These are phyloP conservation scores for Pochonia chlamydosporia DNA, from an alignment of 2,329 filamentous ascomycete genomes.

Conservation along the genomic window DNA sequence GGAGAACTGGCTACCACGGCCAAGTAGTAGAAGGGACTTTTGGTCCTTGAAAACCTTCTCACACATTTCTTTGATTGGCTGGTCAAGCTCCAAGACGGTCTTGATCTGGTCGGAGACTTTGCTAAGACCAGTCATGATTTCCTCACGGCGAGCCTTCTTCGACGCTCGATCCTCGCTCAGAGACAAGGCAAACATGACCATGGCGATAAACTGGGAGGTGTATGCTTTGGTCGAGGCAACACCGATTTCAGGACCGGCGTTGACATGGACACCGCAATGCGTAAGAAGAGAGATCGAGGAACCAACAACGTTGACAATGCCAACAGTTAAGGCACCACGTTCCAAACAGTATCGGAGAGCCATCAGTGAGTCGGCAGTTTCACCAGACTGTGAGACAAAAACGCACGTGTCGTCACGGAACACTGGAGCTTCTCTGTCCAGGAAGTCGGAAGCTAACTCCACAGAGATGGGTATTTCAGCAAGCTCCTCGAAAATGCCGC, in stretches of 20 bases:
- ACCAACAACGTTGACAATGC: constrained; percentile 97
- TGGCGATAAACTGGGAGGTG: constrained; percentile 98
- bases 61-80: constrained; percentile 91
- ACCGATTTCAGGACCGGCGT: constrained; percentile 97
- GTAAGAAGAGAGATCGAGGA: constrained; percentile 98
- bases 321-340: constrained; percentile 92
- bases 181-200: constrained; percentile 99
- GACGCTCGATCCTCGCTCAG: constrained; percentile 94
- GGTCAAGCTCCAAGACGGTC: constrained; percentile 83
- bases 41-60: constrained; percentile 92
- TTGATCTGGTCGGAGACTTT: constrained; percentile 89
- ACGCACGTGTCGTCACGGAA: constrained; percentile 99
- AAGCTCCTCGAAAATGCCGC: constrained; percentile 94
- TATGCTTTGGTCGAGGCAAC: constrained; percentile 99
- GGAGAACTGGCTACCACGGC: constrained; percentile 92
- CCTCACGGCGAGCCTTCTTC: constrained; percentile 84
- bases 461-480: constrained; percentile 97
- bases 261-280: constrained; percentile 99
- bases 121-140: constrained; percentile 91
- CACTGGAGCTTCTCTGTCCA: constrained; percentile 91
- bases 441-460: constrained; percentile 95
- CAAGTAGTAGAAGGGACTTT: constrained; percentile 89
- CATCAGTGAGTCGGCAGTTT: constrained; percentile 96
- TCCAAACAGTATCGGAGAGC: constrained; percentile 97
- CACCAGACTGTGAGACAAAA: constrained; percentile 97